Percentiles rank a stretch among this genome's conserved stretches.
phyloP scores from a whole-genome alignment of 2,329 filamentous ascomycete genomes.

The Phoma sp. region DNA sequence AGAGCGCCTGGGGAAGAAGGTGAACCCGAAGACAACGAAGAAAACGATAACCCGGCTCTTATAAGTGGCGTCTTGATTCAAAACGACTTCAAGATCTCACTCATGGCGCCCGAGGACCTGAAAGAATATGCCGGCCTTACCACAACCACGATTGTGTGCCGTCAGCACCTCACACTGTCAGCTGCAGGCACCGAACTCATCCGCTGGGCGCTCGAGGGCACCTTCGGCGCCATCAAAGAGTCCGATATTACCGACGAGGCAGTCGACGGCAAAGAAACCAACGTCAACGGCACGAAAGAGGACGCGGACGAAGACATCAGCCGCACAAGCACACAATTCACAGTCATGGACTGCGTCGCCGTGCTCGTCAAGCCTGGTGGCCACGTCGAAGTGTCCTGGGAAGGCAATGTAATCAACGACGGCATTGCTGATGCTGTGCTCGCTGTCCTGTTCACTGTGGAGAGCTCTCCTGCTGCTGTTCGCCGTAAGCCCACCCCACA shows the following conservation, averaged over 20 bases:
- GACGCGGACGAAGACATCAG: slow-evolving; percentile 71
- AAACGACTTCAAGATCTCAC: slow-evolving; percentile 94
- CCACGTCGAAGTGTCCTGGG: slow-evolving; percentile 92
- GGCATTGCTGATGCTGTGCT: slow-evolving; percentile 97
- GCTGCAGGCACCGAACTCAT: slow-evolving; percentile 91
- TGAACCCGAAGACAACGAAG: slow-evolving; percentile 30
- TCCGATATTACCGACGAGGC: slow-evolving; percentile 37
- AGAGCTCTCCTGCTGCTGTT: slow-evolving; percentile 93
- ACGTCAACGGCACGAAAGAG: slow-evolving; percentile 55
- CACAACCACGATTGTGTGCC: slow-evolving; percentile 92
- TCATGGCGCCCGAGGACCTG: slow-evolving; percentile 96
- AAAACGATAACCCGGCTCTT: slow-evolving; percentile 57
- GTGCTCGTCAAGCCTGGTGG: slow-evolving; percentile 80
- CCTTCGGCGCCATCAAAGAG: slow-evolving; percentile 79
- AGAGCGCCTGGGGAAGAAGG: slow-evolving; percentile 38
- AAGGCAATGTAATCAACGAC: slow-evolving; percentile 97
- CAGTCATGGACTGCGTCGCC: slow-evolving; percentile 88
- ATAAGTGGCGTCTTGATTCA: slow-evolving; percentile 93
- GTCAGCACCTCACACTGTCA: slow-evolving; percentile 85
- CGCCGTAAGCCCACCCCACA: slow-evolving; percentile 67
- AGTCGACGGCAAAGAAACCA: slow-evolving; percentile 46
- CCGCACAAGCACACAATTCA: slow-evolving; percentile 62
- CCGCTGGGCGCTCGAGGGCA: slow-evolving; percentile 91
- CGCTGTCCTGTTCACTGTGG: slow-evolving; percentile 88
- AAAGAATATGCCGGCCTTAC: slow-evolving; percentile 96